Evolutionary conservation across 805 yeast genomes (phyloP), one percentile per base, ranked within the genome.

Genomic region (Yamadazyma insecticola): DNA sequence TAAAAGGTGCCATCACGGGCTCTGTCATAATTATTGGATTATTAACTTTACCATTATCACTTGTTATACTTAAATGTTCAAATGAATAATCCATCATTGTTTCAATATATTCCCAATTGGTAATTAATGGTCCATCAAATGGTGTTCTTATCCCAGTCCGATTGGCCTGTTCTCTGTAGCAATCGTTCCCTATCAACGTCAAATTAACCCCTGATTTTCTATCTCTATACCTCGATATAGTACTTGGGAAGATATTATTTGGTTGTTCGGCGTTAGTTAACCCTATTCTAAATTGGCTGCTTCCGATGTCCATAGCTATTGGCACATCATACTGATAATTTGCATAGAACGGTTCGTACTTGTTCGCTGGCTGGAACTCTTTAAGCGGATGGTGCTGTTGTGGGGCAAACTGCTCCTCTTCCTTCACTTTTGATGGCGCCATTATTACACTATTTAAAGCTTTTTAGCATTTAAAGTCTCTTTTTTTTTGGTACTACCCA

Each of bases 71-170:
- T 28, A 90, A 49, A 53, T 86, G 94, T 38, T 76, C 72, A 51
- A 92, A 81, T 0, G 88, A 67, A 50, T 88, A 92, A 55, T 90
- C 97, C 29, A 92, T 52, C 31, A 90, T 73, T 36, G 70, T 73
- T 52, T 92, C 98, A 2, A 81, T 72, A 36, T 80, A 74, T 35
- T 92, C 97, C 97, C 97, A 94, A 53, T 89, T 94, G 16, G 94
- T 80, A 21, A 92, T 66, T 44, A 87, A 62, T 4, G 85, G 74
- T 0, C 95, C 96, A 54, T 92, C 98, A 50, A 74, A 90, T 0
- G 97, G 96, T 4, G 85, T 66, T 46, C 75, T 78, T 20, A 85
- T 72, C 32, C 80, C 79, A 12, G 84, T 68, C 40, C 79, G 73
- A 27, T 83, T 72, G 2, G 81, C 60, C 6, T 79, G 71, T 45